A percentile compares a stretch with the other conserved stretches of the same genome.
Conservation (phyloP, 148 eudicot genomes). For the Vaccinium darrowii region DNA sequence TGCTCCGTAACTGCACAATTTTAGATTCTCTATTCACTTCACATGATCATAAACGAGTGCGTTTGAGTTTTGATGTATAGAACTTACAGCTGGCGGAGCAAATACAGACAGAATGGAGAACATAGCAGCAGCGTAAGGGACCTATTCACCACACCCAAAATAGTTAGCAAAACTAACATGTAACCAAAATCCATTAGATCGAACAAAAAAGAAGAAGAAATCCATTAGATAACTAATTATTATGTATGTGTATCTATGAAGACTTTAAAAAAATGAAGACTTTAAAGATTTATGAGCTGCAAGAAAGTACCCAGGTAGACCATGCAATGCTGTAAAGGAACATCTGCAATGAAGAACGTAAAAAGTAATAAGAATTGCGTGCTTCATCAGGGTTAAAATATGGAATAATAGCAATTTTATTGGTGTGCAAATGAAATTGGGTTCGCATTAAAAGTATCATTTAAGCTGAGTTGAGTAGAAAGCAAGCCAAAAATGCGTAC, state of each 20-base stretch:
- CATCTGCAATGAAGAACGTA: conserved; percentile 41
- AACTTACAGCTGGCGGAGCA: conserved; percentile 56
- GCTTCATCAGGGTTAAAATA: not conserved
- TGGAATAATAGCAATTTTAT: not conserved
- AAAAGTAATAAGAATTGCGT: not conserved
- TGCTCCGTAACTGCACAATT: conserved; percentile 52
- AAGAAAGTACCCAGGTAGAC: conserved; percentile 54
- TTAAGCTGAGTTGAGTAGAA: not conserved
- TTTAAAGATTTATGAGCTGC: not conserved
- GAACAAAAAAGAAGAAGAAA: too few relatives aligned
- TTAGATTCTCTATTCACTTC: not conserved
- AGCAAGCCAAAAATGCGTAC: conserved; percentile 34
- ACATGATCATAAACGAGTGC: not conserved
- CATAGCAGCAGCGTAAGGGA: conserved; percentile 56
- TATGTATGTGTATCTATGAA: not conserved
- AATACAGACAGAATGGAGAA: conserved; percentile 39
- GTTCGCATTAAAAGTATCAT: not conserved
- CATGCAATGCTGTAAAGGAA: conserved; percentile 61
- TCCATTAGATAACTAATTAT: too few relatives aligned
- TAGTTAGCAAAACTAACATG: conserved; percentile 13
- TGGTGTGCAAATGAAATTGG: not conserved
- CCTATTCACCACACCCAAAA: conserved; percentile 31
- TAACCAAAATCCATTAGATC: not conserved
- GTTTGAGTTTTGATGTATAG: not conserved
- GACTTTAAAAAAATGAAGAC: not conserved